phyloP scores from a whole-genome alignment of 768 basidiomycete species.

The Leccinum obscurum region DNA sequence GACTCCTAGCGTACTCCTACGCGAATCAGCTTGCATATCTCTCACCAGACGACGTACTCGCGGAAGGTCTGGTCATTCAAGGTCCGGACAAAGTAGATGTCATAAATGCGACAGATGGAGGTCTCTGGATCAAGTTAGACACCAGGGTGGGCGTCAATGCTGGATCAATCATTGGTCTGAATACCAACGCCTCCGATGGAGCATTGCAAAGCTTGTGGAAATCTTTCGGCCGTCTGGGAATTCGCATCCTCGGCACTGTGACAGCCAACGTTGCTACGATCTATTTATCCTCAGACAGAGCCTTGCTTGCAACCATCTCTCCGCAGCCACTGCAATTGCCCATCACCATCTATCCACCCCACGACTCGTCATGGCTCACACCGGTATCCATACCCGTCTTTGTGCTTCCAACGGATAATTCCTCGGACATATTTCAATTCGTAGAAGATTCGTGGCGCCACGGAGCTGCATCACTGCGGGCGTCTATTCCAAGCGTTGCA shows the following conservation, averaged over 20 bases:
- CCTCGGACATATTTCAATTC: constrained; percentile 49
- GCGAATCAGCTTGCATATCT: constrained; percentile 53
- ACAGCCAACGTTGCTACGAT: constrained; percentile 56
- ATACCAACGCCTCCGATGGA: constrained; percentile 44
- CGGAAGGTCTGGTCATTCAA: constrained; percentile 51
- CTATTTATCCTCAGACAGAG: constrained; percentile 43
- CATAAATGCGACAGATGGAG: constrained; percentile 61
- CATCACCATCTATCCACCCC: constrained; percentile 39
- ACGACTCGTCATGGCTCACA: constrained; percentile 58
- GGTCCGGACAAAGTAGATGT: constrained; percentile 66
- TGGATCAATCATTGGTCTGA: constrained; percentile 57
- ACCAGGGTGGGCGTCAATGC: constrained; percentile 69
- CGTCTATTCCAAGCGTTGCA: constrained; percentile 41
- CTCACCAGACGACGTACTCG: constrained; percentile 58
- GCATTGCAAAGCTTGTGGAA: constrained; percentile 57
- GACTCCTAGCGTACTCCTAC: constrained; percentile 65
- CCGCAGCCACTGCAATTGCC: constrained; percentile 54
- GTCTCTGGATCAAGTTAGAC: constrained; percentile 57
- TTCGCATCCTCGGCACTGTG: constrained; percentile 54
- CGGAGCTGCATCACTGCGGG: constrained; percentile 48
- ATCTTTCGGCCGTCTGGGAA: constrained; percentile 65
- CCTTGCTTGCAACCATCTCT: constrained; percentile 48
- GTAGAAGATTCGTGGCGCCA: constrained; percentile 57
- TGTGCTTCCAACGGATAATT: constrained; percentile 54
- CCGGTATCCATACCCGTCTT: constrained; percentile 50